A percentile compares a stretch with the other conserved stretches of the same genome.
phyloP scores from a whole-genome alignment of 139 green algal species.

The Coccomyxa sp. region DNA sequence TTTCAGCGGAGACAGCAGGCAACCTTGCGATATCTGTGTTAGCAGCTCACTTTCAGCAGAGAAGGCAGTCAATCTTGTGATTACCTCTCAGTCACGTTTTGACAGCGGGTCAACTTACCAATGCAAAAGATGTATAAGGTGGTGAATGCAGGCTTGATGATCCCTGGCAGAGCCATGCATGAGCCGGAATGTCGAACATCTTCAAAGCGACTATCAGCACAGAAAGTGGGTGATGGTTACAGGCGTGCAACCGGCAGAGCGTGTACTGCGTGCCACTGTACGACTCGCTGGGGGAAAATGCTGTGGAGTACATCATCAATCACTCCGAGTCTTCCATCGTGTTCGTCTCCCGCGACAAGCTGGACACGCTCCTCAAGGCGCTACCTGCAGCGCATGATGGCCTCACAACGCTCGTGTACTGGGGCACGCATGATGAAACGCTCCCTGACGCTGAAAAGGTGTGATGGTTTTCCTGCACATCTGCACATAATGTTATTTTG shows the following conservation, averaged over 20 bases:
- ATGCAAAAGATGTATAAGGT: too few relatives aligned
- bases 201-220: too few relatives aligned
- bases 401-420: constrained; percentile 78
- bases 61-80: neutral
- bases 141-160: too few relatives aligned
- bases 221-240: constrained; percentile 5
- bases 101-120: too few relatives aligned
- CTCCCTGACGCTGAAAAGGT: constrained; percentile 21
- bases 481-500: neutral
- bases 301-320: constrained; percentile 89
- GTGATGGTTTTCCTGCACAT: neutral
- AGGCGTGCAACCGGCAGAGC: constrained; percentile 88
- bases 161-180: too few relatives aligned
- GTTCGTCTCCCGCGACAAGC: constrained; percentile 60
- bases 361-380: constrained; percentile 47
- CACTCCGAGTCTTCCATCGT: constrained; percentile 61
- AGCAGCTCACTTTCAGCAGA: neutral
- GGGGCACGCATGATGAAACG: constrained; percentile 42
- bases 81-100: too few relatives aligned
- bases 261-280: constrained; percentile 91
- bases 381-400: constrained; percentile 43
- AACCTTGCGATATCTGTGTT: neutral
- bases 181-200: too few relatives aligned
- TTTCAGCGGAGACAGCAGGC: neutral
- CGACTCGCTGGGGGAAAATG: constrained; percentile 85